Evolutionary conservation across 1,284 basidiomycete genomes (phyloP), one percentile per base, ranked within the genome.

Genomic region (Austroboletus niveus): DNA sequence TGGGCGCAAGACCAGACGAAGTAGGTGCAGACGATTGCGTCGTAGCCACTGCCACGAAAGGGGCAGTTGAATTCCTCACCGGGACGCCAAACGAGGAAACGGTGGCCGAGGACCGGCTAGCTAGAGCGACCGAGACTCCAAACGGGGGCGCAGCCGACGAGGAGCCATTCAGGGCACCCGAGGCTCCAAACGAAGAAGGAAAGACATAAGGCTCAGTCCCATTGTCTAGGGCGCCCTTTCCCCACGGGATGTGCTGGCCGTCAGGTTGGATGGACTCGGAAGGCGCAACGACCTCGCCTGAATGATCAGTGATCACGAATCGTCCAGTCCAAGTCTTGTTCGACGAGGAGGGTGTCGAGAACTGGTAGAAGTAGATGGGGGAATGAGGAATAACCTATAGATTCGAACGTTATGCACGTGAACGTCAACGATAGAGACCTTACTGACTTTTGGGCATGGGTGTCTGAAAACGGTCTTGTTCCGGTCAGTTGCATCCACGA

Each of bases 331-430:
- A 94, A 17, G 75, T 74, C 42, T 75, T 76, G 58, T 74, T 69
- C 29, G 63, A 4, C 0, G 76, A 63, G 5, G 58, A 60, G 1
- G 76, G 68, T 4, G 78, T 68, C 14, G 79, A 75, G 73, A 85
- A 90, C 64, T 89, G 86, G 69, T 88, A 90, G 75, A 92, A 92
- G 72, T 90, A 92, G 58, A 92, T 84, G 29, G 81, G 68, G 3
- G 89, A 76, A 66, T 87, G 76, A 36, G 84, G 81, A n/a, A 72
- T 72, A 22, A 94, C 89, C 76, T 86, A 22, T 31, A 24, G 43
- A 45, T 12, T 10, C 20, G 34, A 32, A 36, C 27, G 20, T 39
- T 20, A 32, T 41, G 9, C 5, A 43, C 12, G 49, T 56, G 45
- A 43, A 53, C 24, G 30, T 7, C n/a, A 2, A 32, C 12, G 20